A percentile compares a stretch with the other conserved stretches of the same genome.
These are phyloP conservation scores for Urochloa ruziziensis DNA, from an alignment of 176 grass and related monocot genomes.

Conservation along the genomic window DNA sequence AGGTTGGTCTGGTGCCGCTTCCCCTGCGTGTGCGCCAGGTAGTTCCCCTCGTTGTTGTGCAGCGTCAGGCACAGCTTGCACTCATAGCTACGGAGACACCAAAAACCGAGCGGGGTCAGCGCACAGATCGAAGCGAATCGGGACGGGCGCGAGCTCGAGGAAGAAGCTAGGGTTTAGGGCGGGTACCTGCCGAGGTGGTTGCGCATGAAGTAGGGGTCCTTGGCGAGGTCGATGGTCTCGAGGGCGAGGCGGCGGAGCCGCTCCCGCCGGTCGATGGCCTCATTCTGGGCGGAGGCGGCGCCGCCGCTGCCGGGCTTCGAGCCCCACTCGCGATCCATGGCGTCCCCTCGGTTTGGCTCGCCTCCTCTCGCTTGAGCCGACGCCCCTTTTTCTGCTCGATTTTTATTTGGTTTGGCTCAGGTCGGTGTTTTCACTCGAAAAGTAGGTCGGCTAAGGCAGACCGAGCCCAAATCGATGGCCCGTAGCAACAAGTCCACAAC, in stretches of 20 bases:
- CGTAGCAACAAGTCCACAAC: background rate
- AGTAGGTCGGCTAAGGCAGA: background rate
- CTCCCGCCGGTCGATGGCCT: constrained; percentile 96
- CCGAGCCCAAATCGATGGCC: background rate
- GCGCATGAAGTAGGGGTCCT: constrained; percentile 99
- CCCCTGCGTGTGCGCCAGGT: constrained; percentile 94
- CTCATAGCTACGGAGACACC: constrained; percentile 57
- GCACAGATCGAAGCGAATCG: background rate
- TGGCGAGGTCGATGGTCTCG: constrained; percentile 97
- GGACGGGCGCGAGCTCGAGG: background rate
- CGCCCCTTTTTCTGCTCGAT: background rate
- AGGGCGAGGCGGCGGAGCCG: constrained; percentile 87
- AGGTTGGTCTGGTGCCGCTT: constrained; percentile 98
- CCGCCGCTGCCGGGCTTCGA: constrained; percentile 96
- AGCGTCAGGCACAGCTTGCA: constrained; percentile 94
- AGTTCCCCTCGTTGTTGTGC: constrained; percentile 99
- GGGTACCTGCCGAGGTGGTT: constrained; percentile 92
- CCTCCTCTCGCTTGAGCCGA: background rate
- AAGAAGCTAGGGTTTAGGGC: constrained; percentile 26
- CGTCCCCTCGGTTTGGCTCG: constrained; percentile 16
- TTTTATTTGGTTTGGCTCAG: background rate
- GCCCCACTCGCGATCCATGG: constrained; percentile 97
- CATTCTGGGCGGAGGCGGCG: constrained; percentile 84
- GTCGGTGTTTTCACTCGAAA: background rate
- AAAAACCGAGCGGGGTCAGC: constrained; percentile 14